These are phyloP conservation scores for Alternaria sp. DNA, from an alignment of 2,329 filamentous ascomycete species.

Conservation along the genomic window DNA sequence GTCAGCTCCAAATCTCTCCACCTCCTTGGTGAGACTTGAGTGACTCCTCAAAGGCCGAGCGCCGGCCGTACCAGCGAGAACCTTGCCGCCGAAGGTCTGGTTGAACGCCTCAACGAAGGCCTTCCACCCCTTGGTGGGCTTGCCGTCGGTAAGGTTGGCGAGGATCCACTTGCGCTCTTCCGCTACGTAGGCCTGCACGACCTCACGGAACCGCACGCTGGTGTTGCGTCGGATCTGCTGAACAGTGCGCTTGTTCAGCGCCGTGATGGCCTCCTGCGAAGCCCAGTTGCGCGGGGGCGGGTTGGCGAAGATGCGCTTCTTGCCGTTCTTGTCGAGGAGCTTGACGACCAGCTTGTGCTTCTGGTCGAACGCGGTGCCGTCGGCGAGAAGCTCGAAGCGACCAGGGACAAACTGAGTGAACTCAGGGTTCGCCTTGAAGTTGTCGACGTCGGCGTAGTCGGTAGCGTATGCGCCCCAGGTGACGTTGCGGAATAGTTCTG, in stretches of 20 bases:
- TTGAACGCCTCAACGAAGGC: conserved; percentile 36
- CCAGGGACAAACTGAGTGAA: conserved; percentile 37
- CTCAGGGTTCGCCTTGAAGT: conserved; percentile 22
- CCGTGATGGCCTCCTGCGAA: conserved; percentile 31
- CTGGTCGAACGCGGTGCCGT: conserved; percentile 31
- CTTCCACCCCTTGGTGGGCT: conserved; percentile 32
- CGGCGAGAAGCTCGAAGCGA: conserved; percentile 32
- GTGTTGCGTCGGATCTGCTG: conserved; percentile 43
- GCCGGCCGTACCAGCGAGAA: conserved; percentile 3
- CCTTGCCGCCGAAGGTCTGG: conserved; percentile 23
- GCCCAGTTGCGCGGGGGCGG: conserved; percentile 37
- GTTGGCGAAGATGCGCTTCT: conserved; percentile 33
- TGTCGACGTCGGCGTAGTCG: conserved; percentile 12
- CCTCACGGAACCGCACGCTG: conserved; percentile 28
- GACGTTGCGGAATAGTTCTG: conserved; percentile 35
- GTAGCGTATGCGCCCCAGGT: conserved; percentile 27
- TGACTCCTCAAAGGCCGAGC: conserved; percentile 24
- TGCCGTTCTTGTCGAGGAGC: conserved; percentile 26
- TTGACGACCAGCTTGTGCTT: conserved; percentile 37
- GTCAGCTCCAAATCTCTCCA: conserved; percentile 34
- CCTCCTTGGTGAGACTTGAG: conserved; percentile 36
- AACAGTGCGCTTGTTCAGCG: conserved; percentile 38
- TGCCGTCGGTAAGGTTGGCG: conserved; percentile 23
- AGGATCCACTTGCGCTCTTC: conserved; percentile 36
- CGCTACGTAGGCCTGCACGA: conserved; percentile 27